Percentiles rank a stretch among this genome's conserved stretches.
These are phyloP conservation scores for Eutrema yunnanense DNA, from an alignment of 345 rosid species.

Conservation along the genomic window DNA sequence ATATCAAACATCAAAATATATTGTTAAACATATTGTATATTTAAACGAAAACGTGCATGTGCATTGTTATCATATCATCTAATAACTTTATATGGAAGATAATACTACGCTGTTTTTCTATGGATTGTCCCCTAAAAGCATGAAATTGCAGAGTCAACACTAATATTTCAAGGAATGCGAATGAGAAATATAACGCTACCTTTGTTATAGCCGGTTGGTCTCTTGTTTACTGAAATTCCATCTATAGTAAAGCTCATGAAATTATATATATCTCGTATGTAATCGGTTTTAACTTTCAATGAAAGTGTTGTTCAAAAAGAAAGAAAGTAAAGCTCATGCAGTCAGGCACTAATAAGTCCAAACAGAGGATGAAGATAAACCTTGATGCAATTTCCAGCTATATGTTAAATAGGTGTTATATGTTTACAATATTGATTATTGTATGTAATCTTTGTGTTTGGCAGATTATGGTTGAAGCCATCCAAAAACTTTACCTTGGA, in stretches of 20 bases:
- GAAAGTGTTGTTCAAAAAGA: too few species aligned
- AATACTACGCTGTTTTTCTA: neutral
- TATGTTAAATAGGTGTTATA: neutral
- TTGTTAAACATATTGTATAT: neutral
- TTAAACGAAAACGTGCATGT: neutral
- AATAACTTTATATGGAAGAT: neutral
- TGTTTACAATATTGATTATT: neutral
- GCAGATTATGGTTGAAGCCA: neutral
- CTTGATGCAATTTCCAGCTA: neutral
- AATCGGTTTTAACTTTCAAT: too few species aligned
- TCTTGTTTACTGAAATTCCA: neutral
- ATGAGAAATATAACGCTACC: neutral
- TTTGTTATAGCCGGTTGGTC: neutral
- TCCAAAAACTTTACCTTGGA: neutral
- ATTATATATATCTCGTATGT: too few species aligned
- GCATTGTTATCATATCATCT: neutral
- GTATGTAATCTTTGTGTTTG: neutral
- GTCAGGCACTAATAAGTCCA: neutral
- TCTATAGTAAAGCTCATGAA: neutral
- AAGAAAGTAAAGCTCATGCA: neutral
- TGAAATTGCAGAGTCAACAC: neutral
- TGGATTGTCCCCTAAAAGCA: neutral
- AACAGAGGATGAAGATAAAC: neutral
- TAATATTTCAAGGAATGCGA: neutral
- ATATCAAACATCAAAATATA: neutral